These are phyloP conservation scores for Artemisia tridentata DNA, from an alignment of 129 eudicot species.

Conservation along the genomic window DNA sequence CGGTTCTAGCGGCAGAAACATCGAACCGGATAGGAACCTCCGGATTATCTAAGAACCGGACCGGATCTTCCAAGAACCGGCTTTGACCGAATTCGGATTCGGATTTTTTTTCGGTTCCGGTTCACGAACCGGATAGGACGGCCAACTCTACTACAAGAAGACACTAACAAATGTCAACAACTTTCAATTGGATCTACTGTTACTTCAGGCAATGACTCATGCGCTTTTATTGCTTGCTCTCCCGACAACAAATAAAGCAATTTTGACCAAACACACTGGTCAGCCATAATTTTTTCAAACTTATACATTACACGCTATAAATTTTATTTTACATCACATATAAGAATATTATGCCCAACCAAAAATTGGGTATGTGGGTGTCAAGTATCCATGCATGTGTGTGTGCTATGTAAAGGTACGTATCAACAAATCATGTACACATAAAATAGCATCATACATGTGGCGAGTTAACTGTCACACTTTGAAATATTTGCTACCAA, in stretches of 20 bases:
- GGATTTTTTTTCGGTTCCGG: too few species aligned
- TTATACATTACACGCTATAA: conserved; percentile 4
- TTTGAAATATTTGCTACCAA: too few species aligned
- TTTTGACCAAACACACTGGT: conserved; percentile 13
- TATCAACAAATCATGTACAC: too few species aligned
- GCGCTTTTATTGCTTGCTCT: neutral
- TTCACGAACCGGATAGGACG: too few species aligned
- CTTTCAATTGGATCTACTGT: neutral
- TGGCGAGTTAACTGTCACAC: too few species aligned
- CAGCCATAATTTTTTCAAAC: conserved; percentile 25
- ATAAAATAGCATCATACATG: too few species aligned
- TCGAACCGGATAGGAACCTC: too few species aligned
- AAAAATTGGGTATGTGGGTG: neutral
- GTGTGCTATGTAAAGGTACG: neutral
- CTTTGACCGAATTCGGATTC: too few species aligned
- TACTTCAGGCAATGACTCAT: conserved; percentile 29
- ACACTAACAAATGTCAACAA: neutral
- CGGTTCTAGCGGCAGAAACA: too few species aligned
- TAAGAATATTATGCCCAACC: neutral
- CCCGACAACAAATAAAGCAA: conserved; percentile 21
- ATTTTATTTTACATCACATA: neutral
- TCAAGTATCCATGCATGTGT: neutral
- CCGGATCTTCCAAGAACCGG: too few species aligned
- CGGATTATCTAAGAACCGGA: too few species aligned
- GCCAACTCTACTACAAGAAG: neutral